phyloP scores from a whole-genome alignment of 2,329 filamentous ascomycete species.

The Ophiostoma sp. region DNA sequence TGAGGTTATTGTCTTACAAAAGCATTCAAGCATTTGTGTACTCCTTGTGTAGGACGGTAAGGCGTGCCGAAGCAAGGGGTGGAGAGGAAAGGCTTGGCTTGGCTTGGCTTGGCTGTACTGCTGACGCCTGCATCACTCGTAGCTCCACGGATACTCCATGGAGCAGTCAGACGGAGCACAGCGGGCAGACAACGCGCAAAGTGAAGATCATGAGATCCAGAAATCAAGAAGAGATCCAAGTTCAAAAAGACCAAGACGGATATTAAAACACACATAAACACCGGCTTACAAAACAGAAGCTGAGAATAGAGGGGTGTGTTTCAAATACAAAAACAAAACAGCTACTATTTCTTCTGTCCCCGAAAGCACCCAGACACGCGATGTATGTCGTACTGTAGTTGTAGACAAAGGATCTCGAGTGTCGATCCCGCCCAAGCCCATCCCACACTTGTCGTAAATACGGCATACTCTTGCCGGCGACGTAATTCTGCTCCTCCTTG shows the following conservation, averaged over 20 bases:
- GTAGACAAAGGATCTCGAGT: background rate
- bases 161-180: background rate
- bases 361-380: too few relatives aligned
- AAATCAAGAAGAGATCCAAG: background rate
- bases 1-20: too few relatives aligned
- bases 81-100: background rate
- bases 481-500: background rate
- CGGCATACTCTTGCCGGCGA: too few relatives aligned
- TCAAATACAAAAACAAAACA: background rate
- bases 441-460: background rate
- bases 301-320: too few relatives aligned
- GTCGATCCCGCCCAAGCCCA: background rate
- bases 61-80: conserved; percentile 5
- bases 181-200: background rate
- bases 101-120: background rate
- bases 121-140: background rate
- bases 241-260: background rate
- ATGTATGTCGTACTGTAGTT: background rate
- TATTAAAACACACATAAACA: background rate
- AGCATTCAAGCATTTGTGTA: background rate
- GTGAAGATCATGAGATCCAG: background rate
- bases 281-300: background rate
- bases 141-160: conserved; percentile 4
- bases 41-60: background rate
- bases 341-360: too few relatives aligned